A percentile compares a stretch with the other conserved stretches of the same genome.
Conservation (phyloP, 1,284 basidiomycete species). For the Agroathelia rolfsii region DNA sequence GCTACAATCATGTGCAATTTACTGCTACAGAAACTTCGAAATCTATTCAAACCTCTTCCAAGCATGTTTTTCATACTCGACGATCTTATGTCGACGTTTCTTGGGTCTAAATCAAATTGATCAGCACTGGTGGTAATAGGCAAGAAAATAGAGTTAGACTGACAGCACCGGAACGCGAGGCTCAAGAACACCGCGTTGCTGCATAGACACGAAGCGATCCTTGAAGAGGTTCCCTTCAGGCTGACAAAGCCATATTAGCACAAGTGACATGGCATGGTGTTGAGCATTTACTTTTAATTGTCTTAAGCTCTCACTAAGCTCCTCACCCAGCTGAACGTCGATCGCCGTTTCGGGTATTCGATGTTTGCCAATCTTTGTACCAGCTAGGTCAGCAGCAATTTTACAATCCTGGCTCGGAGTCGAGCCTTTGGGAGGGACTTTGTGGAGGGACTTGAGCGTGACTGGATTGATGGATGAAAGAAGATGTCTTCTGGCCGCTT, state of each 20-base stretch:
- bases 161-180: constrained; percentile 67
- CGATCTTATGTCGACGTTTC: constrained; percentile 45
- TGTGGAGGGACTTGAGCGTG: constrained; percentile 42
- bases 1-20: too few relatives aligned
- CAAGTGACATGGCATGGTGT: background rate
- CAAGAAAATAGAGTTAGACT: constrained; percentile 23
- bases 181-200: constrained; percentile 71
- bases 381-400: constrained; percentile 51
- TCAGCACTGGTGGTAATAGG: background rate
- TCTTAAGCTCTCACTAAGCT: constrained; percentile 80
- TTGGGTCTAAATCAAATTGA: constrained; percentile 38
- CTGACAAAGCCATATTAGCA: constrained; percentile 26
- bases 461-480: constrained; percentile 47
- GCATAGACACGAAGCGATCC: constrained; percentile 78
- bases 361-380: constrained; percentile 68
- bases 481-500: constrained; percentile 47
- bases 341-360: constrained; percentile 60
- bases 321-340: constrained; percentile 87
- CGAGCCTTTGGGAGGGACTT: too few relatives aligned
- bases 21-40: too few relatives aligned
- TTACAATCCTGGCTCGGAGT: too few relatives aligned
- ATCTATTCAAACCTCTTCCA: constrained; percentile 77
- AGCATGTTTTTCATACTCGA: constrained; percentile 84
- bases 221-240: constrained; percentile 91
- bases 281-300: constrained; percentile 61